Base-by-base conservation (phyloP, 768 basidiomycete species). In the Pulveroboletus sp. region DNA sequence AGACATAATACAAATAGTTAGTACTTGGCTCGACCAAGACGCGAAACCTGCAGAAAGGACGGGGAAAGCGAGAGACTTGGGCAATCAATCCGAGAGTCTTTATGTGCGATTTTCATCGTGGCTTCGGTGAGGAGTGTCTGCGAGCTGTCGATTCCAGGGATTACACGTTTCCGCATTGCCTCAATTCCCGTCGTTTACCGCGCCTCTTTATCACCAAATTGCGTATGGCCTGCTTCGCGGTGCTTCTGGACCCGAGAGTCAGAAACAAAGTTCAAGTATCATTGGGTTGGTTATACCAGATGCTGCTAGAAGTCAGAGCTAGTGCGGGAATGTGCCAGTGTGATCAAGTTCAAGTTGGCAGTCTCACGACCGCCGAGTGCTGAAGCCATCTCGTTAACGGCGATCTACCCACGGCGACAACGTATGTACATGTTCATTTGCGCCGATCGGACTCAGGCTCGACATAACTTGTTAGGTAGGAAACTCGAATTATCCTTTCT, bases 71-170 rank as follows among this genome's bases (percentile, higher is more conserved):
- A 46, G 45, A 39, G 5, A 48, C 32, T 41, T 12, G 39, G 42
- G 6, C 39, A 49, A 58, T 49, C 46, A 52, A 50, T 45, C 41
- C 42, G 50, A 6, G 43, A 21, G 47, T 42, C 50, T 55, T 68
- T 67, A 68, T 64, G 66, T 68, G 64, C 40, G 52, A 52, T 57
- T 57, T 52, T 53, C 66, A 66, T 63, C 66, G 66, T 68, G 66
- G 66, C 53, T 62, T 66, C 54, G 62, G 66, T 31, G 66, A 69
- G 66, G 66, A 61, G 50, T 29, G 56, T 51, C 46, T 52, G 43
- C 45, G 23, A 47, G 53, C 50, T 49, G 49, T 13, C 33, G 17
- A 31, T 31, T 11, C 43, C 9, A 34, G 45, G 48, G 47, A 34
- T 36, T 40, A 45, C 60, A 62, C 60, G 60, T 62, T 62, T 58